phyloP scores from a whole-genome alignment of 2,329 filamentous ascomycete species.

The Epicoccum sorghinum region DNA sequence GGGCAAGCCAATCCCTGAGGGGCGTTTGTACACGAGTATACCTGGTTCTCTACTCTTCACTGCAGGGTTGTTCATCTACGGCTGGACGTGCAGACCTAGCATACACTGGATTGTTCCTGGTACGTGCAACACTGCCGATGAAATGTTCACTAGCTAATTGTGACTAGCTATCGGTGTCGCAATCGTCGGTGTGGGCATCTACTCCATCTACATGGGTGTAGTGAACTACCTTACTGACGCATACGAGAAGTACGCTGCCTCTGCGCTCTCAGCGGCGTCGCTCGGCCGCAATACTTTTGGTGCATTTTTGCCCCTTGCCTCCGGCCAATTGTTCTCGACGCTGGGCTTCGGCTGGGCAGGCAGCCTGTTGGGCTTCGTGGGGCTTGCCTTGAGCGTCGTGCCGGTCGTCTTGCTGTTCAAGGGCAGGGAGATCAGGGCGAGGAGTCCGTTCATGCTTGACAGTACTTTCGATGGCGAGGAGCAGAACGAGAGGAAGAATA shows the following conservation, averaged over 20 bases:
- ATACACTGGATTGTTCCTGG: constrained; percentile 41
- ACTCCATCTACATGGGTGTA: constrained; percentile 54
- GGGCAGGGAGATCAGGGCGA: constrained; percentile 47
- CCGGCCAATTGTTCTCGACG: constrained; percentile 48
- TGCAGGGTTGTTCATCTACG: constrained; percentile 37
- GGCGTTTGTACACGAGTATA: constrained; percentile 51
- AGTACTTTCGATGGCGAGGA: constrained; percentile 30
- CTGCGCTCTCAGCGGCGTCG: constrained; percentile 54
- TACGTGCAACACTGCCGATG: neutral
- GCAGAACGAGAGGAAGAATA: constrained; percentile 2
- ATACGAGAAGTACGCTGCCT: constrained; percentile 57
- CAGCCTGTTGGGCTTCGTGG: constrained; percentile 53
- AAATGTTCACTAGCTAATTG: neutral
- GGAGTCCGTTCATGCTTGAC: constrained; percentile 47
- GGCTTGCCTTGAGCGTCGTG: constrained; percentile 47
- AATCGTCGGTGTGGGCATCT: constrained; percentile 38
- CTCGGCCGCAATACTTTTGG: constrained; percentile 54
- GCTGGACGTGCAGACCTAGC: constrained; percentile 38
- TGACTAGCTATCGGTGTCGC: constrained; percentile 30
- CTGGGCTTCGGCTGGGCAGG: constrained; percentile 54
- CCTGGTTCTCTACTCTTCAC: constrained; percentile 49
- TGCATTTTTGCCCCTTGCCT: constrained; percentile 54
- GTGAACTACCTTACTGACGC: constrained; percentile 58
- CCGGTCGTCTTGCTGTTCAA: constrained; percentile 51
- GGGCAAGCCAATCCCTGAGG: constrained; percentile 51